phyloP scores from a whole-genome alignment of 2,329 filamentous ascomycete species.

The Spiromastix sp. region DNA sequence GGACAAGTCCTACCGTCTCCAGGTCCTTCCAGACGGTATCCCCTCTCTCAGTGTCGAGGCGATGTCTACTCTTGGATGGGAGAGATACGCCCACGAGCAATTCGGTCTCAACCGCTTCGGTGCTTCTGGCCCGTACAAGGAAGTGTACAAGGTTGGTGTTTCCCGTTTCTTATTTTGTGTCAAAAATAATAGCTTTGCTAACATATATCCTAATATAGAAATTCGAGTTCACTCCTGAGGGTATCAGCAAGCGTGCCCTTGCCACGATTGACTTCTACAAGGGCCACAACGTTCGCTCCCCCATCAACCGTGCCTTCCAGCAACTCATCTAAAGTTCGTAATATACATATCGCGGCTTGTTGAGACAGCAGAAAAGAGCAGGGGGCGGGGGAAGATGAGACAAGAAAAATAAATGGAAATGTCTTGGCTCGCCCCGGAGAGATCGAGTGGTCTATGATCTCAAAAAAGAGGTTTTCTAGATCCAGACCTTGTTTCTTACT shows the following conservation, averaged over 20 bases:
- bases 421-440: no score
- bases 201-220: conserved; percentile 48
- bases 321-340: conserved; percentile 66
- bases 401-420: no score
- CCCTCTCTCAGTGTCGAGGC: conserved; percentile 90
- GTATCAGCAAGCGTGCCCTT: conserved; percentile 86
- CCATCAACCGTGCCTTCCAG: conserved; percentile 94
- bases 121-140: conserved; percentile 93
- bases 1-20: conserved; percentile 87
- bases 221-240: conserved; percentile 98
- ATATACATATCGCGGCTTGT: neutral
- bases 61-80: conserved; percentile 96
- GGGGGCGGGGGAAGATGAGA: no score
- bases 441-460: no score
- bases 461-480: no score
- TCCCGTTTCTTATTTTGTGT: neutral
- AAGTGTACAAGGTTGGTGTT: conserved; percentile 75
- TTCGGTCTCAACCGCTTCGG: conserved; percentile 99
- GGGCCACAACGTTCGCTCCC: conserved; percentile 84
- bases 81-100: conserved; percentile 98
- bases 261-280: conserved; percentile 97
- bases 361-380: neutral
- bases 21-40: conserved; percentile 86
- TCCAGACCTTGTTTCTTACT: no score
- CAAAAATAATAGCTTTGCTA: conserved; percentile 7